These are phyloP conservation scores for Cnidoscolus chayamansa DNA, from an alignment of 441 rosid species.

Conservation along the genomic window DNA sequence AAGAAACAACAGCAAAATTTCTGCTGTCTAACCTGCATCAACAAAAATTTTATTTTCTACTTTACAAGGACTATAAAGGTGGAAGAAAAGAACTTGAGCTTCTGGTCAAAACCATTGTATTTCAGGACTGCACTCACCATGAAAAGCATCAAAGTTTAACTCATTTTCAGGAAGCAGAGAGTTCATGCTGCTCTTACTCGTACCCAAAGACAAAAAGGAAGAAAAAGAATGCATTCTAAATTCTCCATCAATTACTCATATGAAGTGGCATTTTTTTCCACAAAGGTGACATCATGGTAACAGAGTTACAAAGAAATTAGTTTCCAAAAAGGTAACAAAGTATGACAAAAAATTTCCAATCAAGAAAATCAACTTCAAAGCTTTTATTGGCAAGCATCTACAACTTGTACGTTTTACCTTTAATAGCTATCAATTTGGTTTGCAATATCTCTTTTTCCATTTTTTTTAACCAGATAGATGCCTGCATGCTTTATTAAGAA, in stretches of 20 bases:
- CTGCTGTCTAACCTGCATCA: background rate
- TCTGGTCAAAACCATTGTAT: background rate
- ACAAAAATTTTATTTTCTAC: background rate
- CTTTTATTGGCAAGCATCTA: constrained; percentile 7
- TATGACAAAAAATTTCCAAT: background rate
- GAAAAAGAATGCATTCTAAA: background rate
- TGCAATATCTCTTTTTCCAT: background rate
- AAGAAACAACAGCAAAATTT: constrained; percentile 15
- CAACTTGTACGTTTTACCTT: constrained; percentile 14
- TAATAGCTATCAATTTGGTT: constrained; percentile 13
- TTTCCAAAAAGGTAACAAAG: background rate
- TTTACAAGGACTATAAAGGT: background rate
- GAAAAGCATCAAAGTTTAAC: constrained; percentile 7
- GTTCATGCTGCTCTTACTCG: background rate
- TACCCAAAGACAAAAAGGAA: background rate
- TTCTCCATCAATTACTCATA: background rate
- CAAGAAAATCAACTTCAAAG: background rate
- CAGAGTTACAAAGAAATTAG: too few species aligned
- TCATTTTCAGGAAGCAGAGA: constrained; percentile 10
- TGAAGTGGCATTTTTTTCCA: constrained; percentile 1
- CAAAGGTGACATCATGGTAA: background rate
- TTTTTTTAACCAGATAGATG: constrained; percentile 21
- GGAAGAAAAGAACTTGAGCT: background rate
- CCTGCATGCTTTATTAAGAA: constrained; percentile 28
- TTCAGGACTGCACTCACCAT: background rate